Evolutionary conservation across 495 filamentous ascomycete genomes (phyloP).

Genomic region (Articulospora tetracladia): DNA sequence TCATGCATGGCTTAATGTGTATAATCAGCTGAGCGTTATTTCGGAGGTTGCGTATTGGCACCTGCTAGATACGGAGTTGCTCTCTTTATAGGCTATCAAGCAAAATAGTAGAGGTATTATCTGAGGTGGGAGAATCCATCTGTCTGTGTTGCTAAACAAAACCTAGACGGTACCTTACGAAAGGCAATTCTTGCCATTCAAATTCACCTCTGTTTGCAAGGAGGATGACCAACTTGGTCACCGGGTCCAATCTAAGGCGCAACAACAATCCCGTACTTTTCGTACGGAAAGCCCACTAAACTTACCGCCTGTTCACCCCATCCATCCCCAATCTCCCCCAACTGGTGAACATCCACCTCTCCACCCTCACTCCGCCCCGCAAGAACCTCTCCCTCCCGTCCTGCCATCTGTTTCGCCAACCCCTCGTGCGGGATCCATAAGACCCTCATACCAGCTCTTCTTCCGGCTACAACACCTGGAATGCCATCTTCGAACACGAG

Average conservation of each 20-base stretch:
- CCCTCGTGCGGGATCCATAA: slow-evolving; percentile 88
- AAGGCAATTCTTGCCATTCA: too few species aligned
- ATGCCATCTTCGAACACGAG: slow-evolving; percentile 95
- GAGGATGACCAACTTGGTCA: too few species aligned
- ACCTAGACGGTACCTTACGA: too few species aligned
- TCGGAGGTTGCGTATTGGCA: too few species aligned
- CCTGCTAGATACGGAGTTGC: too few species aligned
- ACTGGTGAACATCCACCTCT: slow-evolving; percentile 42
- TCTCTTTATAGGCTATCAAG: too few species aligned
- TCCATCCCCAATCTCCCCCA: slow-evolving; percentile 65
- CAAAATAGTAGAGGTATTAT: too few species aligned
- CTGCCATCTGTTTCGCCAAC: slow-evolving; percentile 67
- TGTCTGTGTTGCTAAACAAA: too few species aligned
- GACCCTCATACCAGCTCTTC: slow-evolving; percentile 91
- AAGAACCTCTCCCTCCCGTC: slow-evolving; percentile 78
- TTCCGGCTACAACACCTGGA: slow-evolving; percentile 84
- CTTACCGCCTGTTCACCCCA: slow-evolving; percentile 61
- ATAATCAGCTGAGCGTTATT: too few species aligned
- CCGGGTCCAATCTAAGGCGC: not conserved
- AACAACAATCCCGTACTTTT: slow-evolving; percentile 58
- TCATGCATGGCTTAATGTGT: too few species aligned
- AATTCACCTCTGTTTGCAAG: not conserved
- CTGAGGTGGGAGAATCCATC: too few species aligned
- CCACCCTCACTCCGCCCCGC: slow-evolving; percentile 60
- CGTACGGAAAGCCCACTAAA: slow-evolving; percentile 70